Base-by-base conservation (phyloP, 2,329 filamentous ascomycete genomes). In the Pseudogymnoascus sp. region DNA sequence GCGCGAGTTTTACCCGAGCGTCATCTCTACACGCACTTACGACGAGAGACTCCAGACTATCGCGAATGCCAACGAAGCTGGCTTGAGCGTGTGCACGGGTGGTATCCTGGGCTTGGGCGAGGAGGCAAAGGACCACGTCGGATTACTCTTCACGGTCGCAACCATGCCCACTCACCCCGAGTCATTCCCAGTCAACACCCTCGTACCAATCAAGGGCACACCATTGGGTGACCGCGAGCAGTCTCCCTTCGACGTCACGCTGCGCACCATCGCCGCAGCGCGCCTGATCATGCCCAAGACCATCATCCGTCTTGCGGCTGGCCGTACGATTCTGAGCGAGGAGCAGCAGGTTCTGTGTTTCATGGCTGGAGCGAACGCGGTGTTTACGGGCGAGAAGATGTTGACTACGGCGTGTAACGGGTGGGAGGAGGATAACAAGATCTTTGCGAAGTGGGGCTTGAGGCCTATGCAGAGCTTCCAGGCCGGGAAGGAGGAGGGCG, bases 351-450 rank as follows among this genome's bases (percentile, higher is more conserved):
- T 91, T 12, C 74, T 93, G 67, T 96, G 91, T 75, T 96, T 96
- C 77, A 87, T 90, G 83, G 91, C 91, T 0, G 92, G 92, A 12
- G 92, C 92, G 0, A 96, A 96, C 70, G 92, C 92, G n/a, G 88
- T 96, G 35, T 96, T 96, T 72, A 96, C 92, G 0, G 92, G 92
- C 7, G 92, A 96, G 78, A 96, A 93, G 81, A 96, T 96, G 92
- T 74, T 96, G 76, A 96, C 92, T 4, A 96, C 92, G 0, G 90
- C 92, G 63, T 95, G 91, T 73, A 92, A 91, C 68, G 90, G 91
- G 31, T 96, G 90, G 90, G 91, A 94, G 66, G 90, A 95, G 75
- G 92, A 96, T 71, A 86, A 84, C 66, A 85, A 78, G 43, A 90
- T 96, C 85, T 95, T 96, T 76, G 83, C 86, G 2, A 82, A 85